A percentile compares a stretch with the other conserved stretches of the same genome.
These are phyloP conservation scores for Neurospora hispaniola DNA, from an alignment of 495 filamentous ascomycete species.

Conservation along the genomic window DNA sequence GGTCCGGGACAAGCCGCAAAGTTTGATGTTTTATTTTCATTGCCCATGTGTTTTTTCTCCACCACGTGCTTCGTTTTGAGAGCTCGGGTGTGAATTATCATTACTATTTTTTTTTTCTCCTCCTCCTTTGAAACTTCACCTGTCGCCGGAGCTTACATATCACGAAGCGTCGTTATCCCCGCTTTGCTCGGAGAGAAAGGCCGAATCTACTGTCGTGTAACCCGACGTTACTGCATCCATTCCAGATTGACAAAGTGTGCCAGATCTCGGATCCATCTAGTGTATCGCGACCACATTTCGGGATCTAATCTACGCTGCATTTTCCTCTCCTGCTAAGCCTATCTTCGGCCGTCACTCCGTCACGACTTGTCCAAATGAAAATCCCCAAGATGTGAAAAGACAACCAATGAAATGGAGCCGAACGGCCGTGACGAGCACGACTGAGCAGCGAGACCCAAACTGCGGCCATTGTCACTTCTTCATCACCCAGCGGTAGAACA, in stretches of 20 bases:
- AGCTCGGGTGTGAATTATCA: background rate
- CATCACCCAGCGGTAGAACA: background rate
- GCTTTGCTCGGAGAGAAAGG: too few relatives aligned
- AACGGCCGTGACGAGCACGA: background rate
- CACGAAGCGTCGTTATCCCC: too few relatives aligned
- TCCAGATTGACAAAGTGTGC: too few relatives aligned
- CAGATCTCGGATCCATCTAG: background rate
- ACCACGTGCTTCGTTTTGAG: background rate
- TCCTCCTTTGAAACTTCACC: too few relatives aligned
- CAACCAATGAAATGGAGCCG: background rate
- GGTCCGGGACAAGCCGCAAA: background rate
- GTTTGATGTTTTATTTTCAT: background rate
- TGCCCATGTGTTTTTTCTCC: background rate
- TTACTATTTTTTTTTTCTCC: background rate
- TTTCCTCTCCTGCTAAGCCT: background rate
- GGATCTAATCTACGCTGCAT: background rate
- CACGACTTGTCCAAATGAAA: background rate
- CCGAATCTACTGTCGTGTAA: too few relatives aligned
- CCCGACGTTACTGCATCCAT: too few relatives aligned
- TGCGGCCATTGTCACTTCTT: background rate
- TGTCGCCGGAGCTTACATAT: too few relatives aligned
- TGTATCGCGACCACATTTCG: background rate
- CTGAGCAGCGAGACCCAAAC: background rate
- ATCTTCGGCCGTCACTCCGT: background rate
- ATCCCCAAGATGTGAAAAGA: background rate